These are phyloP conservation scores for Calonectria montana DNA, from an alignment of 2,329 filamentous ascomycete species.

Conservation along the genomic window DNA sequence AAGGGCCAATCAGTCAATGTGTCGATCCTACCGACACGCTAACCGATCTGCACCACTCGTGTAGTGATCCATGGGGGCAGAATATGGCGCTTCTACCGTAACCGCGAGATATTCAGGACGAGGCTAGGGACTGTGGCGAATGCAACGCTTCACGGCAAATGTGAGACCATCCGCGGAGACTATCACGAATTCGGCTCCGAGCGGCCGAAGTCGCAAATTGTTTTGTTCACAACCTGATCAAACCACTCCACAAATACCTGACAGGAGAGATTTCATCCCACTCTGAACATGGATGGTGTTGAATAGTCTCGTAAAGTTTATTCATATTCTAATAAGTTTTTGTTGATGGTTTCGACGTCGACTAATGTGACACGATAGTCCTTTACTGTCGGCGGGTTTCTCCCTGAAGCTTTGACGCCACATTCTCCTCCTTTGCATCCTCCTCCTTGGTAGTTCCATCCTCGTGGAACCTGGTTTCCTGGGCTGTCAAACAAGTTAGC, in stretches of 20 bases:
- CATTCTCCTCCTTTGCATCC: constrained; percentile 35
- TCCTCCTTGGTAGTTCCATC: constrained; percentile 57
- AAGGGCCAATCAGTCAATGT: constrained; percentile 11
- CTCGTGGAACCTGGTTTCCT: constrained; percentile 69
- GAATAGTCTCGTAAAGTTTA: constrained; percentile 15
- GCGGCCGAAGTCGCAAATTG: constrained; percentile 21
- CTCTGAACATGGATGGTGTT: background rate
- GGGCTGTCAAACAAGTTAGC: constrained; percentile 56
- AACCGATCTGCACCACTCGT: constrained; percentile 13
- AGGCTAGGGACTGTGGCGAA: background rate
- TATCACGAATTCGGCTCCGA: constrained; percentile 6
- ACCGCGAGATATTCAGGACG: background rate
- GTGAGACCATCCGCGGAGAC: constrained; percentile 6
- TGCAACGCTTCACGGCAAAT: background rate
- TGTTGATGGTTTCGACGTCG: constrained; percentile 2
- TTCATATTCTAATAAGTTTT: constrained; percentile 14
- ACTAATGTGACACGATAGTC: background rate
- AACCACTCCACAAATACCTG: constrained; percentile 15
- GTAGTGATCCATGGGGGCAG: background rate
- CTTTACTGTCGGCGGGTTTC: background rate
- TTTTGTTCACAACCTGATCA: background rate
- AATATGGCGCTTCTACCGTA: background rate
- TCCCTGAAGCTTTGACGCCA: background rate
- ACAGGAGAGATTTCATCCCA: background rate
- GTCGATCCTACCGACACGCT: background rate